Evolutionary conservation across 306 rosid genomes (phyloP).

Genomic region (Corylus avellana): DNA sequence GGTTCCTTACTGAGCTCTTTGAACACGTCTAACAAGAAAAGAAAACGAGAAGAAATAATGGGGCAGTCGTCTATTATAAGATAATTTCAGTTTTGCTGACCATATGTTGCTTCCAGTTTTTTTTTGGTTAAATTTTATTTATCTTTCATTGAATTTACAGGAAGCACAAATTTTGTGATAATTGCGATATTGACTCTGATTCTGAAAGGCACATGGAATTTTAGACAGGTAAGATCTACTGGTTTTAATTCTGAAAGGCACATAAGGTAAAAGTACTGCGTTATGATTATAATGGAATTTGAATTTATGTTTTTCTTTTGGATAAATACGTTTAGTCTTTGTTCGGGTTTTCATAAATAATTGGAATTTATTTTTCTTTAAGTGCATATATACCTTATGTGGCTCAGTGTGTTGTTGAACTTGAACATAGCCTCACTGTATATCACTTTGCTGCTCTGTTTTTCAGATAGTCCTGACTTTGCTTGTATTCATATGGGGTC

Average conservation of each 20-base stretch:
- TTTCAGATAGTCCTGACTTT: conserved; percentile 69
- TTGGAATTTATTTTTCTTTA: neutral
- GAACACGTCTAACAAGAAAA: neutral
- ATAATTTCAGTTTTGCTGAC: neutral
- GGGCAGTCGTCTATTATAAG: neutral
- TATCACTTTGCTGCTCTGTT: conserved; percentile 5
- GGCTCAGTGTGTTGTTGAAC: neutral
- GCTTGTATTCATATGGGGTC: conserved; percentile 86
- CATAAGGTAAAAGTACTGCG: too few species aligned
- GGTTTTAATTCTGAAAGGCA: neutral
- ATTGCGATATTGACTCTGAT: conserved; percentile 73
- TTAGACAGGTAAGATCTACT: conserved; percentile 68
- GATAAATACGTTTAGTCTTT: neutral
- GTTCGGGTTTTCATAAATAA: neutral
- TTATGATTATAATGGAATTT: neutral
- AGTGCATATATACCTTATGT: neutral
- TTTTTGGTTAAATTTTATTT: neutral
- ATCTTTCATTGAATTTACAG: conserved; percentile 34
- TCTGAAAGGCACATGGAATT: conserved; percentile 73
- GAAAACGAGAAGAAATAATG: neutral
- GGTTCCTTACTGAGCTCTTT: neutral
- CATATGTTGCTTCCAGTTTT: neutral
- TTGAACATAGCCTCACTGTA: neutral
- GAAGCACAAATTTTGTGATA: conserved; percentile 88
- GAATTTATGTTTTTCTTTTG: neutral